Conservation (phyloP, 1,284 basidiomycete genomes). For the Farysia itapuensis region DNA sequence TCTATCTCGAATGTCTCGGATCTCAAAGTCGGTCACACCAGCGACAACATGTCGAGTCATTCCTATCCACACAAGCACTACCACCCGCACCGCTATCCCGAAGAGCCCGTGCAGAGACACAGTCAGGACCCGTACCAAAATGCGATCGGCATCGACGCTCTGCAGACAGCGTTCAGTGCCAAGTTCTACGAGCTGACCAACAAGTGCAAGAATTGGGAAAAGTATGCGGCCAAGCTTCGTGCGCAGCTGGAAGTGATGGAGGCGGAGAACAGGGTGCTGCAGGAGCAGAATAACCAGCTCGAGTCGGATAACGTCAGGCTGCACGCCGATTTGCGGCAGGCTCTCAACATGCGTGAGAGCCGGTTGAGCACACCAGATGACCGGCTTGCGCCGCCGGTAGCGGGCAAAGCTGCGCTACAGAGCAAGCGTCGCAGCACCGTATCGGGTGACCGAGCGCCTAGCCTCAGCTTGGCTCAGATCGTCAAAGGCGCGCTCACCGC, state of each 20-base stretch:
- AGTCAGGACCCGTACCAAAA: no score
- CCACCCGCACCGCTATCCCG: no score
- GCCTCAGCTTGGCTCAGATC: conserved; percentile 34
- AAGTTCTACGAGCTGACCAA: conserved; percentile 45
- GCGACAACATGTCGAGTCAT: no score
- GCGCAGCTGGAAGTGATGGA: conserved; percentile 44
- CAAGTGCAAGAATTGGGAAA: conserved; percentile 55
- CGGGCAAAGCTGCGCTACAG: conserved; percentile 29
- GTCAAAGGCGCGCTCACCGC: conserved; percentile 35
- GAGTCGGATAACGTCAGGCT: conserved; percentile 37
- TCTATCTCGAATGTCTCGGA: no score
- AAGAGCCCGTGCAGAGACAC: no score
- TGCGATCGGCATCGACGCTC: conserved; percentile 43
- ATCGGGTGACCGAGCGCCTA: conserved; percentile 25
- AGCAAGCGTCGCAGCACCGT: conserved; percentile 38
- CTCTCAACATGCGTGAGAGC: conserved; percentile 17
- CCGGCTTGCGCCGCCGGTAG: no score
- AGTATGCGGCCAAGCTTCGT: conserved; percentile 44
- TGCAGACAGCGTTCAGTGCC: conserved; percentile 41
- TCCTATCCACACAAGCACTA: no score
- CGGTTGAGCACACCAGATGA: conserved; percentile 30
- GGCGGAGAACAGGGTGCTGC: conserved; percentile 39
- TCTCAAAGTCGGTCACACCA: no score
- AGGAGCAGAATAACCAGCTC: conserved; percentile 33
- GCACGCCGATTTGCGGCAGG: conserved; percentile 11